Percentiles rank a stretch among this genome's conserved stretches.
Conservation (phyloP, 768 basidiomycete genomes). For the Kwoniella sp. region DNA sequence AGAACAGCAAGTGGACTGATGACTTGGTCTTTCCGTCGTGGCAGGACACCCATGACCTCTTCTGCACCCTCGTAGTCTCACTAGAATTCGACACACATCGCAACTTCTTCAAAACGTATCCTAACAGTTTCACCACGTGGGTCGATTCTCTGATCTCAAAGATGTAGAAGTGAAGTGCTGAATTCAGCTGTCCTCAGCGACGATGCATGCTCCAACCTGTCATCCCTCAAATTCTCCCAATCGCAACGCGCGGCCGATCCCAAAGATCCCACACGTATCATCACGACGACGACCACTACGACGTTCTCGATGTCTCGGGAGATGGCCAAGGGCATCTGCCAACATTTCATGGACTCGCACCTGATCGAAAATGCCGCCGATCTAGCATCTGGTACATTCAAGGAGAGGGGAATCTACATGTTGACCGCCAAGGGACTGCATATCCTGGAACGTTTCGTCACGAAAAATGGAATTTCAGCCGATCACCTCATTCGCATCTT, state of each 20-base stretch:
- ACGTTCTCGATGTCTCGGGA: conserved; percentile 99
- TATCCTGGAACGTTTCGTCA: conserved; percentile 98
- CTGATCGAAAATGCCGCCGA: conserved; percentile 96
- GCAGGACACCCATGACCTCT: conserved; percentile 96
- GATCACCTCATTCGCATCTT: conserved; percentile 90
- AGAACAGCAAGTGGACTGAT: conserved; percentile 6
- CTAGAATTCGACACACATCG: conserved; percentile 85
- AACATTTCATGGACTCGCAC: conserved; percentile 99
- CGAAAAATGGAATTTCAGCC: conserved; percentile 96
- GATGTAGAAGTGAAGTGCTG: background rate
- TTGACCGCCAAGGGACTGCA: conserved; percentile 98
- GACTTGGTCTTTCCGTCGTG: conserved; percentile 11
- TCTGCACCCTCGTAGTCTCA: conserved; percentile 93
- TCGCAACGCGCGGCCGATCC: conserved; percentile 98
- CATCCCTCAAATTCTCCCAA: conserved; percentile 96
- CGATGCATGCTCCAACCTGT: conserved; percentile 89
- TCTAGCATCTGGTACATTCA: conserved; percentile 84
- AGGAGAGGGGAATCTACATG: conserved; percentile 93
- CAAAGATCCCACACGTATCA: conserved; percentile 93
- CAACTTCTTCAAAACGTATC: conserved; percentile 93
- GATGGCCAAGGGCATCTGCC: conserved; percentile 99
- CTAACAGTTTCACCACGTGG: conserved; percentile 93
- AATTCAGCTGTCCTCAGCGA: conserved; percentile 63
- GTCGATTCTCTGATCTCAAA: conserved; percentile 56
- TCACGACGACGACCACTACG: conserved; percentile 98